Percentiles rank a stretch among this genome's conserved stretches.
phyloP scores from a whole-genome alignment of 345 rosid genomes.

The Populus euphratica region DNA sequence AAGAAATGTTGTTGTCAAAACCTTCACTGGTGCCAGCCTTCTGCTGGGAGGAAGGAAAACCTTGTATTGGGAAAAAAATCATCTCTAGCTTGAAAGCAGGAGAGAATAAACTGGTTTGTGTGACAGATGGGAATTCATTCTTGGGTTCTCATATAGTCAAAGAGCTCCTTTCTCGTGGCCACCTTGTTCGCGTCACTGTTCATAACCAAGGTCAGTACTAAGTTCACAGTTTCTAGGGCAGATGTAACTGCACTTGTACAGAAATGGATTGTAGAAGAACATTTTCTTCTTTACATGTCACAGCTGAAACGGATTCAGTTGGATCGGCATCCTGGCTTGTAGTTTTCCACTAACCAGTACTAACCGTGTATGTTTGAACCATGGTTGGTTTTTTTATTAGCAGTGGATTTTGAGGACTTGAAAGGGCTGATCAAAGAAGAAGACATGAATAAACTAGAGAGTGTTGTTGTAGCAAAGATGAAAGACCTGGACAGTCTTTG shows the following conservation, averaged over 20 bases:
- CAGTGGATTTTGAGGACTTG: slow-evolving; percentile 33
- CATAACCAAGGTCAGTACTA: slow-evolving; percentile 27
- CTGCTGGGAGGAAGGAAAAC: slow-evolving; percentile 6
- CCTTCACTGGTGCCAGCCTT: slow-evolving; percentile 4
- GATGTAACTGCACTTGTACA: not conserved
- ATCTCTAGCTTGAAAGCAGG: slow-evolving; percentile 17
- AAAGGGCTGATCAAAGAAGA: slow-evolving; percentile 13
- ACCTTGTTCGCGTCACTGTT: slow-evolving; percentile 37
- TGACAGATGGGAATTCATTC: slow-evolving; percentile 38
- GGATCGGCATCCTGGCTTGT: not conserved
- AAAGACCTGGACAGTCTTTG: slow-evolving; percentile 25
- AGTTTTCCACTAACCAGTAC: not conserved
- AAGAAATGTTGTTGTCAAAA: slow-evolving; percentile 8
- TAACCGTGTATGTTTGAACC: too few relatives aligned
- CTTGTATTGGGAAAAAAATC: slow-evolving; percentile 9
- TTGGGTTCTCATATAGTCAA: slow-evolving; percentile 31
- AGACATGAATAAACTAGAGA: slow-evolving; percentile 27
- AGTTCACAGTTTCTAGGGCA: not conserved
- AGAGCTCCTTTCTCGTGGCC: slow-evolving; percentile 33
- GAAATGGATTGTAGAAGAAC: not conserved
- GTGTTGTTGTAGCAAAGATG: slow-evolving; percentile 35
- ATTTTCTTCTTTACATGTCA: not conserved
- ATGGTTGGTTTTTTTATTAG: not conserved
- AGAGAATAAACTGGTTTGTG: slow-evolving; percentile 37
- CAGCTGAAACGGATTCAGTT: not conserved